Conservation (phyloP, 345 rosid species). For the Lepidium aucheri region DNA sequence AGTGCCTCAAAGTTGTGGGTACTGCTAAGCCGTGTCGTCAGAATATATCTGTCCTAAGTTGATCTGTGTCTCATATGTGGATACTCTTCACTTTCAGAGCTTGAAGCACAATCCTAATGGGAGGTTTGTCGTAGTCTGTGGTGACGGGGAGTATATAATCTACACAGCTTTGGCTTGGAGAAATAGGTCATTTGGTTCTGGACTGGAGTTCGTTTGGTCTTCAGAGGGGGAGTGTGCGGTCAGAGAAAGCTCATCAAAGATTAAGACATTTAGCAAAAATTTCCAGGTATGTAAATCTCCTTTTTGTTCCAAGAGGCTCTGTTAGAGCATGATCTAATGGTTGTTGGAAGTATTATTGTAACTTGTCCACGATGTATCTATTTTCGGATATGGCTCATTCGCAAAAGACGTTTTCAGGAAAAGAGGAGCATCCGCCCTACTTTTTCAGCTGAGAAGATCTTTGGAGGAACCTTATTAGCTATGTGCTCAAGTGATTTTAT, state of each 20-base stretch:
- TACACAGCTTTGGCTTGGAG: slow-evolving; percentile 99
- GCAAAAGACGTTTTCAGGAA: slow-evolving; percentile 53
- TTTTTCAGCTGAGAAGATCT: slow-evolving; percentile 84
- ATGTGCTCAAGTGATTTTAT: slow-evolving; percentile 98
- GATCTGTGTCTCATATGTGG: slow-evolving; percentile 14
- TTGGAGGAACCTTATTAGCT: slow-evolving; percentile 88
- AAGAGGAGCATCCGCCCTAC: slow-evolving; percentile 87
- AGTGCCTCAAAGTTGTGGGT: not conserved
- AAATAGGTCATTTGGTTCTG: slow-evolving; percentile 98
- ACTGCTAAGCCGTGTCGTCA: not conserved
- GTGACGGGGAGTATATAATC: slow-evolving; percentile 97
- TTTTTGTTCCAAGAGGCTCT: not conserved
- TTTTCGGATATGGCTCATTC: slow-evolving; percentile 6
- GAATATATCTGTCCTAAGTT: slow-evolving; percentile 1
- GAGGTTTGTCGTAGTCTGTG: slow-evolving; percentile 96
- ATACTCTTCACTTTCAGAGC: slow-evolving; percentile 44
- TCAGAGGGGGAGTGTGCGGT: slow-evolving; percentile 98
- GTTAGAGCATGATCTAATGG: not conserved
- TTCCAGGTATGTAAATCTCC: slow-evolving; percentile 61
- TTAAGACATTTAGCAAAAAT: slow-evolving; percentile 80
- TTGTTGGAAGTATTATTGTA: not conserved
- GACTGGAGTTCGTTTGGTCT: slow-evolving; percentile 95
- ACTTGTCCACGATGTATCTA: not conserved
- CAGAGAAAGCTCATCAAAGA: slow-evolving; percentile 92
- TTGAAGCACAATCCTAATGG: slow-evolving; percentile 98